Evolutionary conservation across 352 stramenopile genomes (phyloP).

Genomic region (Phytophthora ohioensis): DNA sequence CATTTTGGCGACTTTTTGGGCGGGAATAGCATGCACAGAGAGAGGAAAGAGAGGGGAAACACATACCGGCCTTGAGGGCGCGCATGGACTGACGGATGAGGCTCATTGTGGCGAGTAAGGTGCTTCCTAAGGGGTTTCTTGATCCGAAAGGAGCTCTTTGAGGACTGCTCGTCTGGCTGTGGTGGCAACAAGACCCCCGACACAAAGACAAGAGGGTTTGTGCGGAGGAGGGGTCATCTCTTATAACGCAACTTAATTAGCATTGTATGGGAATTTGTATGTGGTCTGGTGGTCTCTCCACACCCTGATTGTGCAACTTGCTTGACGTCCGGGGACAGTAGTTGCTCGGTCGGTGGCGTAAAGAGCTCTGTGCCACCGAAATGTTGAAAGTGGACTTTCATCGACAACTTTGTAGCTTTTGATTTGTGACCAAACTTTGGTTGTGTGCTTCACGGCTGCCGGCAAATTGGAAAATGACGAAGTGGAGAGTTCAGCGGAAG

Average conservation of each 20-base stretch:
- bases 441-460: neutral
- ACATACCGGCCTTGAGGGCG: conserved; percentile 82
- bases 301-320: conserved; percentile 27
- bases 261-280: conserved; percentile 16
- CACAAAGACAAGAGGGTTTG: conserved; percentile 43
- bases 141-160: conserved; percentile 43
- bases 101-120: conserved; percentile 59
- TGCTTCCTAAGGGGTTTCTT: conserved; percentile 28
- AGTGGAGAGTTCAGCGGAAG: neutral
- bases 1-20: neutral
- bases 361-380: conserved; percentile 20
- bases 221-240: conserved; percentile 36
- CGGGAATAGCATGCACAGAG: neutral
- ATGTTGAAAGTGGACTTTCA: neutral
- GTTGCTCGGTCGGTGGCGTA: conserved; percentile 5
- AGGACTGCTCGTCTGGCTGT: conserved; percentile 41
- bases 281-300: conserved; percentile 24
- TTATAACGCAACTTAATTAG: conserved; percentile 15
- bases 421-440: too few relatives aligned
- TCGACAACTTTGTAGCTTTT: too few relatives aligned
- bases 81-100: conserved; percentile 85
- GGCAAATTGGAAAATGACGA: conserved; percentile 38
- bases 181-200: conserved; percentile 28
- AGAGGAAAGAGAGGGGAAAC: conserved; percentile 8
- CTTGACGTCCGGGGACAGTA: conserved; percentile 12